Base-by-base conservation (phyloP, 805 yeast genomes). In the Barnettozyma pratensis region DNA sequence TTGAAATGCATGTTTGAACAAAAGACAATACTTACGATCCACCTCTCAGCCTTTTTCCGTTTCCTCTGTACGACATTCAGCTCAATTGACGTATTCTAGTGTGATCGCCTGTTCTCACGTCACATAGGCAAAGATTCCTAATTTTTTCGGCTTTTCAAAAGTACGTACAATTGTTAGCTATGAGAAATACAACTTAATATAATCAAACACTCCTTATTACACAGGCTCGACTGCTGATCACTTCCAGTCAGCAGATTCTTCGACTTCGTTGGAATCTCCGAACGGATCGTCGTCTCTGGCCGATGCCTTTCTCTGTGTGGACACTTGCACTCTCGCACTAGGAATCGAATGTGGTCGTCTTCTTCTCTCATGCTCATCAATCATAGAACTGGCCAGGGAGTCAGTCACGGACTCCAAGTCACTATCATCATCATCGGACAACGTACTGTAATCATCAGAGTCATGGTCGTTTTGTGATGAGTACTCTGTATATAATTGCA, bases 401-500 rank as follows among this genome's bases (percentile, higher is more conserved):
- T 57, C 64, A 10, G 62, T 51, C 14, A 55, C 52, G 37, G 59
- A 54, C 42, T 50, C 42, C 38, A 57, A 41, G 41, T 61, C 67
- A 10, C 68, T 69, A 12, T 43, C 49, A 40, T 42, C 39, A 19
- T 45, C 64, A 65, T 30, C 68, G 64, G 47, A 68, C 27, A 55
- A 41, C 1, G 63, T 64, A 27, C 68, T 71, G 14, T 70, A 73
- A 6, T 74, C 73, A 47, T 74, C 79, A 41, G 67, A 67, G 31
- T 66, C 71, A 35, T 72, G 66, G 31, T 66, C 71, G 35, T 72
- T 46, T 55, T 79, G 66, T 50, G 71, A 53, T 55, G 81, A 65
- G 69, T 71, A 65, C 42, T 75, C 74, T 50, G 91, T 96, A 63
- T 80, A 91, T 46, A 72, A 67, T 56, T 81, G 79, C 58, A 94